Conservation (phyloP, 345 rosid genomes). For the Camelina sativa region DNA sequence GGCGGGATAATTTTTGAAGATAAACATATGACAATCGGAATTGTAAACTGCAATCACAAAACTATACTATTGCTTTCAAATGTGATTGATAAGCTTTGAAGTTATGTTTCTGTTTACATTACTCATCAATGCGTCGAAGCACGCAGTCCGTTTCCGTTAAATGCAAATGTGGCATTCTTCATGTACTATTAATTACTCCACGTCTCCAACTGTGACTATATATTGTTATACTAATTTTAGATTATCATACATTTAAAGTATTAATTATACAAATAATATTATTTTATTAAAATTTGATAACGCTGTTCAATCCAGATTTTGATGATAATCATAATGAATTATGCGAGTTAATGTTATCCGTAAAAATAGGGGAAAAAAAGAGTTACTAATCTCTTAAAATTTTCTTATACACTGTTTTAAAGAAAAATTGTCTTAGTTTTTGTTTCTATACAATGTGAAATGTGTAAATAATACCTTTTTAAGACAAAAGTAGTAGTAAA, state of each 20-base stretch:
- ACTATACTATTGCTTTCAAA: not conserved
- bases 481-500: too few relatives aligned
- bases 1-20: slow-evolving; percentile 32
- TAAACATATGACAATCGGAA: slow-evolving; percentile 1
- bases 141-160: not conserved
- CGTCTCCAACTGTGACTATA: too few relatives aligned
- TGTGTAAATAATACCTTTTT: too few relatives aligned
- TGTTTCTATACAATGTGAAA: too few relatives aligned
- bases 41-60: not conserved
- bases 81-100: slow-evolving; percentile 1
- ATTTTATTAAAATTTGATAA: not conserved
- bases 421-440: too few relatives aligned
- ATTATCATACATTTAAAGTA: too few relatives aligned
- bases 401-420: too few relatives aligned
- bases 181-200: not conserved
- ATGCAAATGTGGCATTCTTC: not conserved
- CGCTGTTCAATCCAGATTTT: not conserved
- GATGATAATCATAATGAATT: not conserved
- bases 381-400: too few relatives aligned
- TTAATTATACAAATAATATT: not conserved
- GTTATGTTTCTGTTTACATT: slow-evolving; percentile 4
- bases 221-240: too few relatives aligned
- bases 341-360: too few relatives aligned
- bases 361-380: too few relatives aligned
- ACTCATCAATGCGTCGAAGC: not conserved